Base-by-base conservation (phyloP, 2,329 filamentous ascomycete genomes). In the Cordyceps sp. region DNA sequence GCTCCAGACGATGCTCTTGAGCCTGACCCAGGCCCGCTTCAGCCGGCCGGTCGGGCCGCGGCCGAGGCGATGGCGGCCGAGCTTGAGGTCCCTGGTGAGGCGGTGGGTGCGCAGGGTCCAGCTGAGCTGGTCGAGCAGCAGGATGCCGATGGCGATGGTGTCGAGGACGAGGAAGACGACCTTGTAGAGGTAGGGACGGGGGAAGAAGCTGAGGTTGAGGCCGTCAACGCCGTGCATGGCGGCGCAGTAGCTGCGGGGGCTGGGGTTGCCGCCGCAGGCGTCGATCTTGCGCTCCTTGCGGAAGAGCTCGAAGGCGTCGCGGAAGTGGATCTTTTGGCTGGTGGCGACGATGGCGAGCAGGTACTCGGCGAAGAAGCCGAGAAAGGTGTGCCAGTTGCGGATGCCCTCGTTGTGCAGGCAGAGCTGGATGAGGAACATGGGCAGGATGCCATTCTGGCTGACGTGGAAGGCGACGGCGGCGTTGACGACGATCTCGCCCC, bases 351-450 rank as follows among this genome's bases (percentile, higher is more conserved):
- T 47, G 24, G 53, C 53, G 3, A 57, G 46, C 5, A 57, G 29
- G 30, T 57, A 57, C 32, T 57, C 53, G 33, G 50, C 46, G 14
- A 49, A 46, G 42, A 57, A 57, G n/a, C 53, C 53, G 7, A 57
- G 32, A 31, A 57, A 57, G 2, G 53, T 57, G 26, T 57, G 53
- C 53, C 53, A 56, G 33, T 55, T 56, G 20, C 52, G 49, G 24
- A 57, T 56, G 12, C 53, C 53, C 29, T 57, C 53, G 29, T 54
- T 49, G 34, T 57, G 53, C 22, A 57, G 43, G 34, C 51, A 54
- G 5, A 56, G 39, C 39, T 57, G 53, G 5, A 55, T 40, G 1
- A 57, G 43, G 19, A 57, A 51, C 47, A 57, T 56, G 31, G 53
- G 50, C 17, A 57, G 35, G 5, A 57, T 42, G 4, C 53, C 53